These are phyloP conservation scores for Sonneratia caseolaris DNA, from an alignment of 345 rosid species.

Conservation along the genomic window DNA sequence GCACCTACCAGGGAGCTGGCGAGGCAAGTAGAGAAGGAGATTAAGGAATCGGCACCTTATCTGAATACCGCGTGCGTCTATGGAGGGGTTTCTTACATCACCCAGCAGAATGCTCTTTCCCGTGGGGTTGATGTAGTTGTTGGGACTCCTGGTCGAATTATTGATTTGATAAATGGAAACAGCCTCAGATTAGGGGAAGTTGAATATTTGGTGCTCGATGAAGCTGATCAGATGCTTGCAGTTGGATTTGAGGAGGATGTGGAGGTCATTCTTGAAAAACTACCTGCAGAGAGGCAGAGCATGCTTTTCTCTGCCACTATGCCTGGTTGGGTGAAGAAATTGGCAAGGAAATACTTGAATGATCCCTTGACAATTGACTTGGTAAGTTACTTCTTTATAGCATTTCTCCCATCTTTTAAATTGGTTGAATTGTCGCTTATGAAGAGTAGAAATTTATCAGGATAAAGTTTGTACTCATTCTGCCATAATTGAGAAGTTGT, in stretches of 20 bases:
- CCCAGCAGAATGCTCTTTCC: slow-evolving; percentile 70
- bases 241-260: slow-evolving; percentile 97
- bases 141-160: slow-evolving; percentile 95
- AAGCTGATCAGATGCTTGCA: slow-evolving; percentile 99
- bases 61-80: slow-evolving; percentile 81
- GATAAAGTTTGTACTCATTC: too few species aligned
- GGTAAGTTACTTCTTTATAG: slow-evolving; percentile 29
- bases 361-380: slow-evolving; percentile 84
- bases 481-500: too few species aligned
- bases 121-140: slow-evolving; percentile 97
- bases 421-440: neutral
- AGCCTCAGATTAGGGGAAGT: slow-evolving; percentile 83
- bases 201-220: slow-evolving; percentile 91
- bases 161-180: slow-evolving; percentile 66
- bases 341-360: slow-evolving; percentile 81
- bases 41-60: slow-evolving; percentile 82
- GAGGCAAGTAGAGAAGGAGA: slow-evolving; percentile 93
- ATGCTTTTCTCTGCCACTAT: slow-evolving; percentile 99
- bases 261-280: slow-evolving; percentile 74
- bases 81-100: slow-evolving; percentile 85
- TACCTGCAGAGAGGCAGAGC: slow-evolving; percentile 79
- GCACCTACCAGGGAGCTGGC: slow-evolving; percentile 94
- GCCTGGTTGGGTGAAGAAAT: slow-evolving; percentile 94
- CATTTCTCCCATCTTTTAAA: neutral
- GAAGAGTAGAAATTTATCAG: too few species aligned